Conservation (phyloP, 2,329 filamentous ascomycete genomes). For the Calonectria leucothoes region DNA sequence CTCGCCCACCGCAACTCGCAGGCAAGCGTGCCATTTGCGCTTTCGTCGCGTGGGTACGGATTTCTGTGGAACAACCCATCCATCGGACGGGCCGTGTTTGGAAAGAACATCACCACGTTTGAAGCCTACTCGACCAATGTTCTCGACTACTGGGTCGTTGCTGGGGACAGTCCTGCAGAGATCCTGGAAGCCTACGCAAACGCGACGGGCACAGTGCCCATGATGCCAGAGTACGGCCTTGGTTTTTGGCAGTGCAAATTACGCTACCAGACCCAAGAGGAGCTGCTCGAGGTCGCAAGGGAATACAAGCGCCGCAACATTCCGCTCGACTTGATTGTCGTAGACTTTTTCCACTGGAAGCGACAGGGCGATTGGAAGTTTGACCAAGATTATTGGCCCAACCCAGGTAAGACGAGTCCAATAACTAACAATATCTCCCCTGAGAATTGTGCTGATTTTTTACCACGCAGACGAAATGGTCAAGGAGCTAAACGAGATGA, state of each 20-base stretch:
- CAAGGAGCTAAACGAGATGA: constrained; percentile 66
- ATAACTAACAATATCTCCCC: too few species aligned
- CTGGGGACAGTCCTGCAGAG: constrained; percentile 64
- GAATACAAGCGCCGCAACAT: constrained; percentile 67
- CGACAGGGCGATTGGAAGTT: constrained; percentile 77
- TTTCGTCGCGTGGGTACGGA: constrained; percentile 71
- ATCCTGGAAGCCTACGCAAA: constrained; percentile 67
- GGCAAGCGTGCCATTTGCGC: constrained; percentile 71
- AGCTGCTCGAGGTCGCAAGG: constrained; percentile 68
- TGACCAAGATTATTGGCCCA: constrained; percentile 72
- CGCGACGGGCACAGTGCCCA: constrained; percentile 69
- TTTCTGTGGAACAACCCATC: constrained; percentile 75
- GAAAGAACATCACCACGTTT: constrained; percentile 70
- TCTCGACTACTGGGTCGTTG: constrained; percentile 74
- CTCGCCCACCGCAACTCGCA: constrained; percentile 76
- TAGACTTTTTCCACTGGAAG: constrained; percentile 77
- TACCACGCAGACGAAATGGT: constrained; percentile 76
- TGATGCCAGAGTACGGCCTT: constrained; percentile 77
- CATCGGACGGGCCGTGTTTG: constrained; percentile 71
- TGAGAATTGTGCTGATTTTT: too few species aligned
- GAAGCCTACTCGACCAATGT: constrained; percentile 68
- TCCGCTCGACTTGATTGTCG: constrained; percentile 73
- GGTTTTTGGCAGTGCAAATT: constrained; percentile 78
- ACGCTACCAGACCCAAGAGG: constrained; percentile 74
- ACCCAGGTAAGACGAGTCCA: constrained; percentile 58